phyloP scores from a whole-genome alignment of 2,329 filamentous ascomycete genomes.

The Parastagonospora nodorum region DNA sequence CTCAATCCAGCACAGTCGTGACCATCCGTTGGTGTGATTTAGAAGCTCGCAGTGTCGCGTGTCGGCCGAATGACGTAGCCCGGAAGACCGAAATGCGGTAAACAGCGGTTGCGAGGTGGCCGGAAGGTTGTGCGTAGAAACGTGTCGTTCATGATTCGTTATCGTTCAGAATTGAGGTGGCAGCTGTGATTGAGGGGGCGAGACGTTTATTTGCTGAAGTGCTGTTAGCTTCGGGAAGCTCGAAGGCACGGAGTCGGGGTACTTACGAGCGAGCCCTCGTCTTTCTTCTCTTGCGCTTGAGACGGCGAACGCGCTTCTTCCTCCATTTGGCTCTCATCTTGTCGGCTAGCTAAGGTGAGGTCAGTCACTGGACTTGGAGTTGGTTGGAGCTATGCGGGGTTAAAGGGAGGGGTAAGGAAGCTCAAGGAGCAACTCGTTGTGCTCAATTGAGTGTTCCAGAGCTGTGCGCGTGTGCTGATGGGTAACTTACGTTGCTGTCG shows the following conservation, averaged over 20 bases:
- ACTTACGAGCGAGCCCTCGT: slow-evolving; percentile 95
- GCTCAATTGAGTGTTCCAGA: slow-evolving; percentile 31
- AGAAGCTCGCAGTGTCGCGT: slow-evolving; percentile 34
- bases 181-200: slow-evolving; percentile 48
- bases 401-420: slow-evolving; percentile 4
- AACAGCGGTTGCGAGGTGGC: slow-evolving; percentile 27
- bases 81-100: slow-evolving; percentile 20
- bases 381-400: slow-evolving; percentile 16
- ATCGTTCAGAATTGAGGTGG: slow-evolving; percentile 38
- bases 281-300: slow-evolving; percentile 99
- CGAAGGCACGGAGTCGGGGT: slow-evolving; percentile 1
- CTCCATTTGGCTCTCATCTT: slow-evolving; percentile 97
- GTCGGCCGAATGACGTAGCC: slow-evolving; percentile 31
- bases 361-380: slow-evolving; percentile 30
- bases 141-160: slow-evolving; percentile 33
- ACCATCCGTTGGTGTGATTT: slow-evolving; percentile 24
- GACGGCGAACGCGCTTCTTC: slow-evolving; percentile 99
- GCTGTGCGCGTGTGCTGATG: slow-evolving; percentile 3
- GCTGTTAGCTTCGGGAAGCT: slow-evolving; percentile 13
- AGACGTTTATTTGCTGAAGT: slow-evolving; percentile 55
- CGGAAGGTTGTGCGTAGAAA: slow-evolving; percentile 30
- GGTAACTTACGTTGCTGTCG: slow-evolving; percentile 48
- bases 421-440: slow-evolving; percentile 7
- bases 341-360: slow-evolving; percentile 46
- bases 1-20: slow-evolving; percentile 33